These are phyloP conservation scores for Cercospora nicotianae DNA, from an alignment of 2,329 filamentous ascomycete species.

Conservation along the genomic window DNA sequence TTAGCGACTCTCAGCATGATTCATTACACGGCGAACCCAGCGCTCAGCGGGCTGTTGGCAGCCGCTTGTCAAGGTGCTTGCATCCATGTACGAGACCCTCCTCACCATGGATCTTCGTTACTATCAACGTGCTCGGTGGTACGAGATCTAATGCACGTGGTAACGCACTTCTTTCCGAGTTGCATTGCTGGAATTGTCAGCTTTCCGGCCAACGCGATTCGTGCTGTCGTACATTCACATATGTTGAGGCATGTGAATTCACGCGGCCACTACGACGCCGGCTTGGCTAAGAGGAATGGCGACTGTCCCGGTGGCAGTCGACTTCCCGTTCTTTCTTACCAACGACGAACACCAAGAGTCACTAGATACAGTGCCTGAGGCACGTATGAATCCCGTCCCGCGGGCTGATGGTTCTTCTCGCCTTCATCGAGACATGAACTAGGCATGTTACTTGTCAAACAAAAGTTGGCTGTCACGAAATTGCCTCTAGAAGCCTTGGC, in stretches of 20 bases:
- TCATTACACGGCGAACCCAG: neutral
- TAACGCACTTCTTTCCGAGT: neutral
- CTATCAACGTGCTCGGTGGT: neutral
- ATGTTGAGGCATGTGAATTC: conserved; percentile 1
- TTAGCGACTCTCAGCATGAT: neutral
- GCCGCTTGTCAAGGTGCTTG: neutral
- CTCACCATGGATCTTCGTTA: neutral
- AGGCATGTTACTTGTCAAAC: neutral
- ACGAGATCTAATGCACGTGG: neutral
- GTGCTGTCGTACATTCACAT: neutral
- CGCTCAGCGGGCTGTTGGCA: neutral
- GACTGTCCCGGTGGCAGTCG: neutral
- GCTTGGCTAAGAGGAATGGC: neutral
- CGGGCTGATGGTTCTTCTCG: neutral
- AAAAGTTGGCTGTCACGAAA: neutral
- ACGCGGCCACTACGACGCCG: neutral
- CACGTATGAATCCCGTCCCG: neutral
- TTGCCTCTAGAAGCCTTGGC: neutral
- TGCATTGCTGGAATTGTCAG: neutral
- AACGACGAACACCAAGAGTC: neutral
- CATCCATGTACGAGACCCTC: neutral
- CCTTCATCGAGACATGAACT: neutral
- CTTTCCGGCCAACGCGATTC: neutral
- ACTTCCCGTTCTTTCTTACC: neutral
- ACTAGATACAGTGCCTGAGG: neutral